A percentile compares a stretch with the other conserved stretches of the same genome.
phyloP scores from a whole-genome alignment of 495 filamentous ascomycete genomes.

The Penicillium diatomitis region DNA sequence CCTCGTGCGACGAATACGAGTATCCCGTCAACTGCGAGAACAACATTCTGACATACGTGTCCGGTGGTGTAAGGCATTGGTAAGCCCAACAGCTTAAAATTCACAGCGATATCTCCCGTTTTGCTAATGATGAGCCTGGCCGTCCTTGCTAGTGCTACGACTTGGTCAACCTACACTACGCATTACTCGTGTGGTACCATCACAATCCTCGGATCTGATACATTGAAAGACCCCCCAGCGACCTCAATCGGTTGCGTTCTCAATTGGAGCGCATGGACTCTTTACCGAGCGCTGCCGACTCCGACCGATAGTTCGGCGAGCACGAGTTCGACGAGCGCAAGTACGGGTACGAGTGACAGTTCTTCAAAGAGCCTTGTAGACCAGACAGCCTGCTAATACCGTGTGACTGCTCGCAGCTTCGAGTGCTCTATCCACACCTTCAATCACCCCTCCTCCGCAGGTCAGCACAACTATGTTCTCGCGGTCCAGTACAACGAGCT shows the following conservation, averaged over 20 bases:
- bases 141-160: too few species aligned
- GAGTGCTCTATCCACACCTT: too few species aligned
- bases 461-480: neutral
- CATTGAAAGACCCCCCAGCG: constrained; percentile 2
- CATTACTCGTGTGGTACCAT: neutral
- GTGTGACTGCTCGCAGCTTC: too few species aligned
- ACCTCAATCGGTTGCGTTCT: constrained; percentile 5
- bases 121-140: too few species aligned
- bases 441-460: too few species aligned
- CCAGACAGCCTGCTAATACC: neutral
- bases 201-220: constrained; percentile 4
- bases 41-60: too few species aligned
- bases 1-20: too few species aligned
- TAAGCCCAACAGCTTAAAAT: too few species aligned
- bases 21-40: too few species aligned
- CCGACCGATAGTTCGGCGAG: neutral
- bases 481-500: neutral
- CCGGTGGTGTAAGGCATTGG: too few species aligned
- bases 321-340: neutral
- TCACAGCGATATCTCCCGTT: too few species aligned
- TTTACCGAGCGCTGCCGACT: constrained; percentile 3
- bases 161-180: too few species aligned
- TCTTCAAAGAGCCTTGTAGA: neutral
- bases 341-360: neutral
- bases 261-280: constrained; percentile 1